Conservation (phyloP, 2,329 filamentous ascomycete species). For the Ophiocordyceps camponoti-saundersi region DNA sequence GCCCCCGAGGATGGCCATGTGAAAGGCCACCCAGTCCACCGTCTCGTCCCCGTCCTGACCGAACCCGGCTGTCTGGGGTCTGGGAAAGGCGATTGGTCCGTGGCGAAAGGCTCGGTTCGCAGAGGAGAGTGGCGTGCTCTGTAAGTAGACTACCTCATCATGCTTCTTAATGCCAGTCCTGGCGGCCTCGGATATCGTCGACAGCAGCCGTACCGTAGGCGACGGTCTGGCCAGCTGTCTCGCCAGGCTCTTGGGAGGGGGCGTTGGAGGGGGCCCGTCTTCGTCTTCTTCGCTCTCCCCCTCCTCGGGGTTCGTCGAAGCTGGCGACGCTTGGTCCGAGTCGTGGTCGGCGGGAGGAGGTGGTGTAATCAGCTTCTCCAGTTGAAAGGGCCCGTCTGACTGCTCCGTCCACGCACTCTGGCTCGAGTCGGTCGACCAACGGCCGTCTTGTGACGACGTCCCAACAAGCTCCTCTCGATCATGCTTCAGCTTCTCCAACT, state of each 20-base stretch:
- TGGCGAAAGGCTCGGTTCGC: constrained; percentile 33
- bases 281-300: neutral
- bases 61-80: constrained; percentile 17
- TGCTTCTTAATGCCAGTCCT: constrained; percentile 7
- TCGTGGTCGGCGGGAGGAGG: constrained; percentile 11
- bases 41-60: constrained; percentile 25
- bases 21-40: constrained; percentile 47
- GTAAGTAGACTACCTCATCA: constrained; percentile 30
- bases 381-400: constrained; percentile 27
- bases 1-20: constrained; percentile 45
- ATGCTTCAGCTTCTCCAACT: constrained; percentile 27
- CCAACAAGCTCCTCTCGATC: constrained; percentile 11
- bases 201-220: constrained; percentile 5
- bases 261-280: neutral
- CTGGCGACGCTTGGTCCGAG: too few relatives aligned
- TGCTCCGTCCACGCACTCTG: constrained; percentile 8
- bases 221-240: constrained; percentile 1
- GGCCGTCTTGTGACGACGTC: constrained; percentile 4
- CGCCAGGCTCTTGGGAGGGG: constrained; percentile 8
- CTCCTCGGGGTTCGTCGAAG: neutral
- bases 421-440: constrained; percentile 9
- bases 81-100: constrained; percentile 35
- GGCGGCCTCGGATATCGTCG: constrained; percentile 10
- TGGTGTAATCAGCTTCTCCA: constrained; percentile 25
- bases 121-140: constrained; percentile 29